Evolutionary conservation across 2,329 filamentous ascomycete species (phyloP).

Genomic region (Fusarium secorum): DNA sequence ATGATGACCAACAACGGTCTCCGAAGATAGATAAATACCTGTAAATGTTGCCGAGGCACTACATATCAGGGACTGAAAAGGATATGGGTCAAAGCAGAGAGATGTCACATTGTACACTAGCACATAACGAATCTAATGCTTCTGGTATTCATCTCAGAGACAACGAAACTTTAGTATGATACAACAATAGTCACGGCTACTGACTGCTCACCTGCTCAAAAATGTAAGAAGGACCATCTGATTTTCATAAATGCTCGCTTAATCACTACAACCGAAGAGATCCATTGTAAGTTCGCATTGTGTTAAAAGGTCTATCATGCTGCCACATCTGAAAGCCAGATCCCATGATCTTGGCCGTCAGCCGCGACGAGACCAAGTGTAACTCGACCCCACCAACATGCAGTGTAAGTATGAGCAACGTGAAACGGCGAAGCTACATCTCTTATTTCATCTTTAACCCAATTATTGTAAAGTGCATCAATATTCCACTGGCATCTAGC

Average conservation of each 20-base stretch:
- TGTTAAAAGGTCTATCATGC: background rate
- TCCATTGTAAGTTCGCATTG: background rate
- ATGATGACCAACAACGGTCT: slow-evolving; percentile 7
- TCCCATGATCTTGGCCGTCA: slow-evolving; percentile 31
- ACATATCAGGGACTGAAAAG: background rate
- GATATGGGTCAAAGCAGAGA: background rate
- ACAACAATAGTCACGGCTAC: background rate
- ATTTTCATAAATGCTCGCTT: background rate
- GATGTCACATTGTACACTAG: slow-evolving; percentile 36
- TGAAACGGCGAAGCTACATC: slow-evolving; percentile 22
- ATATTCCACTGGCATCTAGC: background rate
- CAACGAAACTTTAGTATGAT: background rate
- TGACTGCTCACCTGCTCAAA: background rate
- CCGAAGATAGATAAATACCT: slow-evolving; percentile 14
- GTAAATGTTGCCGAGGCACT: slow-evolving; percentile 2
- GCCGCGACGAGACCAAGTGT: slow-evolving; percentile 31
- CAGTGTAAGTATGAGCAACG: slow-evolving; percentile 23
- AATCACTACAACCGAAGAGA: background rate
- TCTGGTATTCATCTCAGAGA: slow-evolving; percentile 11
- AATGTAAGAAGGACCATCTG: background rate
- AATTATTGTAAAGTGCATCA: background rate
- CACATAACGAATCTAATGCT: slow-evolving; percentile 38
- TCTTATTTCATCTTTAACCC: background rate
- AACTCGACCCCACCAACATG: slow-evolving; percentile 33
- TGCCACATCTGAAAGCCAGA: background rate